These are phyloP conservation scores for Suillus variegatus DNA, from an alignment of 768 basidiomycete genomes.

Conservation along the genomic window DNA sequence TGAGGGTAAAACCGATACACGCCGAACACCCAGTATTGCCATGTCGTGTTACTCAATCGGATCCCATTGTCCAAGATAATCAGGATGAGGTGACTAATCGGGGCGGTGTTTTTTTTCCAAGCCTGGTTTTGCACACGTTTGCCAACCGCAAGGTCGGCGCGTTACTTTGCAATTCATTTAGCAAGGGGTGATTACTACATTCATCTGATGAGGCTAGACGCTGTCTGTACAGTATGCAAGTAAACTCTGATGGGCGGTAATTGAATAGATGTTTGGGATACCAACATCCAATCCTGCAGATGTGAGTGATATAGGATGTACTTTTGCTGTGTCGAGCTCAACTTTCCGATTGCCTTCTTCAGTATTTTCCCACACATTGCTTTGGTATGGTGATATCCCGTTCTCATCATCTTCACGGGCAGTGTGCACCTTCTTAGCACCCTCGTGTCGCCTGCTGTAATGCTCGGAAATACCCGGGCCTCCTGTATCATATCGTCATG, in stretches of 20 bases:
- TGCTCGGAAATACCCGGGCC: background rate
- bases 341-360: background rate
- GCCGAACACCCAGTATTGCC: background rate
- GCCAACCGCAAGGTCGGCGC: background rate
- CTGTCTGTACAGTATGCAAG: background rate
- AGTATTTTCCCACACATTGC: background rate
- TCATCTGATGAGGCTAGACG: background rate
- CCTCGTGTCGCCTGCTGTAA: too few relatives aligned
- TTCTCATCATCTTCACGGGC: background rate
- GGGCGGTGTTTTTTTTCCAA: background rate
- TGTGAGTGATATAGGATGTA: background rate
- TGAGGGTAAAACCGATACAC: background rate
- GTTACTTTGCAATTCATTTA: conserved; percentile 1
- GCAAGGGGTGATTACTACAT: background rate
- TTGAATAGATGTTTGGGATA: background rate
- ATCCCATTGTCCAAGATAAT: background rate
- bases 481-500: background rate
- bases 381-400: background rate
- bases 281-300: background rate
- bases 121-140: background rate
- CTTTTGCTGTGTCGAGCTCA: background rate
- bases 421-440: background rate
- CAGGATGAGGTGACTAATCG: background rate
- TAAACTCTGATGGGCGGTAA: conserved; percentile 1
- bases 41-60: background rate